phyloP scores from a whole-genome alignment of 768 basidiomycete genomes.

The Auricularia heimuer region DNA sequence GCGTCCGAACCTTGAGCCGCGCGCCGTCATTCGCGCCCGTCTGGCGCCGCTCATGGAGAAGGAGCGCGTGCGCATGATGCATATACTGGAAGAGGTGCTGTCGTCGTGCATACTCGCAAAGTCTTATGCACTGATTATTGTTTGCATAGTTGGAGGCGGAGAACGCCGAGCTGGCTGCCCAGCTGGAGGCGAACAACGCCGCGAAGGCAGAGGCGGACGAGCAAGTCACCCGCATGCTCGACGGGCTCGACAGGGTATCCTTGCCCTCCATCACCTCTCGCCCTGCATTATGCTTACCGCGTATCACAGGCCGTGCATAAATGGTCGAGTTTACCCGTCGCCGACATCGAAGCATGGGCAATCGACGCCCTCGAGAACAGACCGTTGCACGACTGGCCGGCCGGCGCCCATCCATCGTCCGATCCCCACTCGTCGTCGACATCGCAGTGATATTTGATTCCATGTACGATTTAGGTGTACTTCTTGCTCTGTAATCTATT shows the following conservation, averaged over 20 bases:
- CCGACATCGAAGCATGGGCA: not conserved
- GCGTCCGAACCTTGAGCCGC: slow-evolving; percentile 55
- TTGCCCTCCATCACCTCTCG: not conserved
- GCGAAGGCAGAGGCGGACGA: not conserved
- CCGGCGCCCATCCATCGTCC: no score
- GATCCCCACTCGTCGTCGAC: no score
- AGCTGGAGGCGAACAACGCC: not conserved
- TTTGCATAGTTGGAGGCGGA: not conserved
- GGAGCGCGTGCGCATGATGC: slow-evolving; percentile 31
- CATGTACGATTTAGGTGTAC: no score
- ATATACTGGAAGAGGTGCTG: slow-evolving; percentile 28
- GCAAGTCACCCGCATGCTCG: not conserved
- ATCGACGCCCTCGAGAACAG: not conserved
- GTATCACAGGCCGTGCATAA: not conserved
- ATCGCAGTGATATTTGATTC: no score
- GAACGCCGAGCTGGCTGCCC: not conserved
- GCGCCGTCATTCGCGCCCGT: slow-evolving; percentile 49
- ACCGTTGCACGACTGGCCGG: not conserved
- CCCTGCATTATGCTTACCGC: not conserved
- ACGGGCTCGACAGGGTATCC: not conserved
- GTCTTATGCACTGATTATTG: not conserved
- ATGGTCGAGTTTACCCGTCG: not conserved
- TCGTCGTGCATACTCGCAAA: not conserved
- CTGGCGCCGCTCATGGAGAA: slow-evolving; percentile 48
- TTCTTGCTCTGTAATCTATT: no score